These are phyloP conservation scores for Linanthus parryae DNA, from an alignment of 148 eudicot genomes.

Conservation along the genomic window DNA sequence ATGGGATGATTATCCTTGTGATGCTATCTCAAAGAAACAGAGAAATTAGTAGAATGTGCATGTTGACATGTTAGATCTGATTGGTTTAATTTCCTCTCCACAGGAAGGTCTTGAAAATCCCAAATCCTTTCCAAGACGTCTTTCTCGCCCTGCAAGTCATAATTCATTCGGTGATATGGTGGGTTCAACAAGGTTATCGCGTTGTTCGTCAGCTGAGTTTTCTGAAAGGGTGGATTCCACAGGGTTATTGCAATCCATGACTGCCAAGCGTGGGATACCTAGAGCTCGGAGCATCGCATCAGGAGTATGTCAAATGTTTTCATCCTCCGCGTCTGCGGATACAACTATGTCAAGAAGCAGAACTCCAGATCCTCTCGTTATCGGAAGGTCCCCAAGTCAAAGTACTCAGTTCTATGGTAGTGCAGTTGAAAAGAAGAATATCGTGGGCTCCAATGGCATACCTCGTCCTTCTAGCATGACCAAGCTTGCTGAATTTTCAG, in stretches of 20 bases:
- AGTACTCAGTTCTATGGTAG: slow-evolving; percentile 18
- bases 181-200: slow-evolving; percentile 14
- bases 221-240: slow-evolving; percentile 17
- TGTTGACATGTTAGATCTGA: not conserved
- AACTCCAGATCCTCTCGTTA: slow-evolving; percentile 30
- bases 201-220: slow-evolving; percentile 19
- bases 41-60: not conserved
- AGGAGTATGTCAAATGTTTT: slow-evolving; percentile 11
- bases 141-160: slow-evolving; percentile 29
- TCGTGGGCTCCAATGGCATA: slow-evolving; percentile 7
- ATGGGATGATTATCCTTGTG: not conserved
- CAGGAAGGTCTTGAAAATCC: slow-evolving; percentile 53
- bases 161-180: slow-evolving; percentile 21
- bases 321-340: slow-evolving; percentile 21
- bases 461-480: slow-evolving; percentile 25
- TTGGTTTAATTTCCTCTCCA: not conserved
- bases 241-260: slow-evolving; percentile 15
- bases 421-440: slow-evolving; percentile 13
- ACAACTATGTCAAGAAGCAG: slow-evolving; percentile 20
- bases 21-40: not conserved
- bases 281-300: slow-evolving; percentile 30
- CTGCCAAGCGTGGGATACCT: slow-evolving; percentile 9
- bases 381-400: slow-evolving; percentile 22
- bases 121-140: slow-evolving; percentile 20
- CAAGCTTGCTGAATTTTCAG: slow-evolving; percentile 38